These are phyloP conservation scores for Leccinum solheimii DNA, from an alignment of 1,284 basidiomycete genomes.

Conservation along the genomic window DNA sequence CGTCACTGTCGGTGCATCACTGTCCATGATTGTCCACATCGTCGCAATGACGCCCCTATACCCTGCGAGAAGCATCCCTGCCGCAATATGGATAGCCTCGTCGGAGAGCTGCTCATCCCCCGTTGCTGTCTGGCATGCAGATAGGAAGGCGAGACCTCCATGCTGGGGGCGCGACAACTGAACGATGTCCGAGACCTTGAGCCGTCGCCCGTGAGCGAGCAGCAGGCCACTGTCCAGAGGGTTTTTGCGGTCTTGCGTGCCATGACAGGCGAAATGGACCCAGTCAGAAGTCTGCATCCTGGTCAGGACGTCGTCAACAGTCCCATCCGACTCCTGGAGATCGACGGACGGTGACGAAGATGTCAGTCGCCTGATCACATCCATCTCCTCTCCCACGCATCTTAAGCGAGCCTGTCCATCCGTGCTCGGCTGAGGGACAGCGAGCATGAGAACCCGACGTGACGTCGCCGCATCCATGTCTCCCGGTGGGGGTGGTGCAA, in stretches of 20 bases:
- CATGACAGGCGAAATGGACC: background rate
- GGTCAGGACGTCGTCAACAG: background rate
- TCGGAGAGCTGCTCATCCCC: background rate
- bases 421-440: slow-evolving; percentile 12
- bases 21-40: background rate
- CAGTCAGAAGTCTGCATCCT: no score
- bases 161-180: background rate
- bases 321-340: slow-evolving; percentile 5
- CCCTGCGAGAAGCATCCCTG: background rate
- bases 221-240: background rate
- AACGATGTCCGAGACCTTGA: background rate
- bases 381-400: slow-evolving; percentile 2
- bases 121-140: background rate
- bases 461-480: no score
- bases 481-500: background rate
- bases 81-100: background rate
- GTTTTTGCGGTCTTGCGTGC: background rate
- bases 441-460: slow-evolving; percentile 2
- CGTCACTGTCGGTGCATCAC: background rate
- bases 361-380: background rate
- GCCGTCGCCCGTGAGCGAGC: background rate
- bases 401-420: slow-evolving; percentile 1
- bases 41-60: background rate
- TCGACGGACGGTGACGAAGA: background rate
- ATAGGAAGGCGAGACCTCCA: background rate